Evolutionary conservation across 306 rosid genomes (phyloP), one percentile per base, ranked within the genome.

Genomic region (Prunus salicina): DNA sequence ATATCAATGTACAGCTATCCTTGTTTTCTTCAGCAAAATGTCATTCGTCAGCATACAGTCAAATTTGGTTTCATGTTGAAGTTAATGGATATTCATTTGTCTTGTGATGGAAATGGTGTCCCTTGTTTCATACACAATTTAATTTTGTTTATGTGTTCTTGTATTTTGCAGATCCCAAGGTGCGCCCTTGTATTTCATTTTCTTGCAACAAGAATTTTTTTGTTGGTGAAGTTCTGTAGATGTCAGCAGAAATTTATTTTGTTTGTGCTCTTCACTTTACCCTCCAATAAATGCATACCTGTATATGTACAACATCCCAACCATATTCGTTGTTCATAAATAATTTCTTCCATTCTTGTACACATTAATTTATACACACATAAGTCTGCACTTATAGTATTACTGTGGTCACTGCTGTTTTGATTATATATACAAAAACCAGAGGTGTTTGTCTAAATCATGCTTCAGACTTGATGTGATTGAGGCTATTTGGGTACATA

Each of bases 151-250:
- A 46, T 81, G 28, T 63, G 77, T 76, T 60, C 60, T 76, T 74
- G 2, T 81, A 32, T 87, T 62, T 85, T 90, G 89, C 97, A 94
- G 98, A 88, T 90, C 89, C 61, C 98, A 88, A 94, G 98, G 98
- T 94, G 91, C 65, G 84, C 82, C 71, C 78, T 56, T 75, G 61
- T 80, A 62, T 78, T 73, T 82, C 78, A 73, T 80, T 83, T 82
- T 67, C 67, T 56, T 55, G 76, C 72, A 64, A 81, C 34, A 50
- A 15, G 77, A 70, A 65, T 41, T 63, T 78, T 69, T 78, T 69
- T 79, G 79, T 74, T 62, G 75, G 47, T 62, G 82, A 70, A 82
- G 58, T 75, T 76, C 52, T 67, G 24, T 5, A 28, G 76, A 66
- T 65, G 71, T 76, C 24, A 47, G 77, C 76, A 76, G 72, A 82